These are phyloP conservation scores for Tardiomyces depauwii DNA, from an alignment of 1,139 yeast genomes.

Conservation along the genomic window DNA sequence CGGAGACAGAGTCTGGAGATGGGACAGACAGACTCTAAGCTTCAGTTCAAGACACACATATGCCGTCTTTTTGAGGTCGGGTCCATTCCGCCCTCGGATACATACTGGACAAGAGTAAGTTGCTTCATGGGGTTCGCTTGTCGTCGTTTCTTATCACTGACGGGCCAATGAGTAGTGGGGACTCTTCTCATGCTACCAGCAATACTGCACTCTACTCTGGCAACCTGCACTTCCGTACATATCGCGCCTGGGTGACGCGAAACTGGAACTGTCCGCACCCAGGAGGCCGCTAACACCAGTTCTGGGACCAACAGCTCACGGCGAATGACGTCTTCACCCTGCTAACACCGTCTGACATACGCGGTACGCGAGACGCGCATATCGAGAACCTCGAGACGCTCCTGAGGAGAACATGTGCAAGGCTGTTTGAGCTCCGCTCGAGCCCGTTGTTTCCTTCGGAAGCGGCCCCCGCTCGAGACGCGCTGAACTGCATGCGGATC, in stretches of 20 bases:
- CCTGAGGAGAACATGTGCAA: conserved; percentile 32
- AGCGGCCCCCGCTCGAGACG: conserved; percentile 20
- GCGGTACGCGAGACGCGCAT: conserved; percentile 49
- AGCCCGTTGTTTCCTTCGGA: conserved; percentile 20
- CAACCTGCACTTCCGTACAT: too few relatives aligned
- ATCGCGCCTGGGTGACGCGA: too few relatives aligned
- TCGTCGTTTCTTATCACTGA: too few relatives aligned
- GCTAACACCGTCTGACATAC: conserved; percentile 46
- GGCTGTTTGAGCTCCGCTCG: conserved; percentile 24
- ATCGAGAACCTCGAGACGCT: conserved; percentile 44
- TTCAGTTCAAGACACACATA: conserved; percentile 50
- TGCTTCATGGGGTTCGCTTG: too few relatives aligned
- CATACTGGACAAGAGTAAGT: conserved; percentile 38
- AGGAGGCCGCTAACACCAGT: conserved; percentile 15
- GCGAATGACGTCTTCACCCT: conserved; percentile 46
- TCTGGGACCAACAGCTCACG: conserved; percentile 35
- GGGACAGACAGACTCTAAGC: conserved; percentile 65
- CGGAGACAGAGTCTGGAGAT: conserved; percentile 23
- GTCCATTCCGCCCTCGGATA: conserved; percentile 35
- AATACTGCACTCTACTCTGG: too few relatives aligned
- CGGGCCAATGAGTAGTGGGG: too few relatives aligned
- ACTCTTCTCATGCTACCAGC: too few relatives aligned
- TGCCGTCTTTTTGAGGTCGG: conserved; percentile 46
- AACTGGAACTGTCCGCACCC: too few relatives aligned
- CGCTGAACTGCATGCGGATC: conserved; percentile 52